These are phyloP conservation scores for Dactylonectria estremocensis DNA, from an alignment of 2,329 filamentous ascomycete genomes.

Conservation along the genomic window DNA sequence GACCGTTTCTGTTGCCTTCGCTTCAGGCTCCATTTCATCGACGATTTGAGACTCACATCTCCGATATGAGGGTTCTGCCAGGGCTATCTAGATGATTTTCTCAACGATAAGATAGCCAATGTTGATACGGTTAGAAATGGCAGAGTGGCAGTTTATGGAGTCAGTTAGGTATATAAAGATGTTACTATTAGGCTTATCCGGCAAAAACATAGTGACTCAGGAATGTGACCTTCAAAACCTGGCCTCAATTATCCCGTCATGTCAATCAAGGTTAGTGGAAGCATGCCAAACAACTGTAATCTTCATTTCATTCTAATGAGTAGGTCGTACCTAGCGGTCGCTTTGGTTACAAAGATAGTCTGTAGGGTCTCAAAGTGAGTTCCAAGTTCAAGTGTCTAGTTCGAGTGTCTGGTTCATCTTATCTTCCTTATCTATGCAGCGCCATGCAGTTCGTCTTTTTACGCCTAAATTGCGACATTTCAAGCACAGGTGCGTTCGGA, in stretches of 20 bases:
- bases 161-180: background rate
- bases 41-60: background rate
- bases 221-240: too few relatives aligned
- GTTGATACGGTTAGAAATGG: background rate
- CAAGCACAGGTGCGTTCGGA: background rate
- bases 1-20: background rate
- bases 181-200: too few relatives aligned
- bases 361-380: too few relatives aligned
- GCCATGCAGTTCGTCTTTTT: conserved; percentile 19
- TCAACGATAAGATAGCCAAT: background rate
- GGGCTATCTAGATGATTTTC: background rate
- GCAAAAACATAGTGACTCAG: too few relatives aligned
- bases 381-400: background rate
- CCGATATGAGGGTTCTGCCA: background rate
- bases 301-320: too few relatives aligned
- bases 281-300: too few relatives aligned
- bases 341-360: too few relatives aligned
- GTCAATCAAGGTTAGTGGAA: too few relatives aligned
- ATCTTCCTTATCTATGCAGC: background rate
- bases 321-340: too few relatives aligned
- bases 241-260: too few relatives aligned
- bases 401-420: background rate
- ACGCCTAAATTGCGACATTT: conserved; percentile 30
- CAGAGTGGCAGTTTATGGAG: background rate
- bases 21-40: background rate